Base-by-base conservation (phyloP, 176 grass and related monocot species). In the Aegilops bicornis region DNA sequence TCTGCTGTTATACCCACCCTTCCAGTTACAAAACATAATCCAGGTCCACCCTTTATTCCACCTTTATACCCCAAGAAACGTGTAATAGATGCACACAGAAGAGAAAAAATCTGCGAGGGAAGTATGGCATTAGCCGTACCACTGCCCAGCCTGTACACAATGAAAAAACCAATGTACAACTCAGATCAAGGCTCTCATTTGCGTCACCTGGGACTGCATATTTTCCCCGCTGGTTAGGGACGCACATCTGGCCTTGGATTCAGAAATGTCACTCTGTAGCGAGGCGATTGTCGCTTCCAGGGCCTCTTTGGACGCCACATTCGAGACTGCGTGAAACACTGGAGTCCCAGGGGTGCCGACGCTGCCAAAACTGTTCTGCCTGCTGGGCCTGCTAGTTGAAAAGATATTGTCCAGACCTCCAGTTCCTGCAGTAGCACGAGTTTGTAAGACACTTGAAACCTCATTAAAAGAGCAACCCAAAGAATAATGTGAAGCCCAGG, bases 311-410 rank as follows among this genome's bases (percentile, higher is more conserved):
- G 91, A 75, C 15, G 30, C 83, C 5, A 31, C 37, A 69, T 87
- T 89, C 13, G 76, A 36, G 30, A 65, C 67, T 7, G 84, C n/a
- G 62, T 91, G 79, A 58, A 93, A 84, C 29, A 47, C 88, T 25
- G 92, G 89, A 19, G 97, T 91, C 48, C 5, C 48, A 20, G 94
- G 94, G 87, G 88, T 93, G 76, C 90, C 85, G 32, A 83, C 77
- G 17, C 92, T 96, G 72, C 90, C 87, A 87, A 94, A 91, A 76
- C 94, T 99, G 91, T 85, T 94, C 86, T 91, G 92, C 76, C 92
- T 91, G 73, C 94, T 94, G 50, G 96, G 69, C 85, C 73, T 94
- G 58, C 73, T 89, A 23, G 94, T 92, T 14, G 85, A 81, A 17
- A 99, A 89, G 68, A 91, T 86, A 74, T 76, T 93, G 79, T 96